Percentiles rank a stretch among this genome's conserved stretches.
These are phyloP conservation scores for Cystobasidium pallidum DNA, from an alignment of 1,284 basidiomycete genomes.

Conservation along the genomic window DNA sequence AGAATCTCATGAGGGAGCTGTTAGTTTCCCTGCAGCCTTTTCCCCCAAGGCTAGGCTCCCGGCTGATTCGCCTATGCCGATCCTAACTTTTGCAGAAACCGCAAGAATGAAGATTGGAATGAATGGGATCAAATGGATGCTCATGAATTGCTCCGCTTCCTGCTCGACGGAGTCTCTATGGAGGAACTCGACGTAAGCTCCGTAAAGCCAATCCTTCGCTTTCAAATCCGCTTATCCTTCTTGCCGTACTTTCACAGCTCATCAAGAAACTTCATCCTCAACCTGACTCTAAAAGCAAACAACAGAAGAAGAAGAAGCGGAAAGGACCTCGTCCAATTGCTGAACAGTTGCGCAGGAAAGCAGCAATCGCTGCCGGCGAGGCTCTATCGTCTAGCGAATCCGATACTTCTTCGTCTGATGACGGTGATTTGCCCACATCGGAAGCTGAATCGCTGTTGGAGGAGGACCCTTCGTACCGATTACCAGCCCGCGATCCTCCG, in stretches of 20 bases:
- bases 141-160: constrained; percentile 84
- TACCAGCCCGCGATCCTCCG: constrained; percentile 51
- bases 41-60: too few species aligned
- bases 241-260: constrained; percentile 60
- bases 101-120: constrained; percentile 80
- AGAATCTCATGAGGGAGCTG: constrained; percentile 40
- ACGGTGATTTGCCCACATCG: constrained; percentile 29
- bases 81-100: constrained; percentile 11
- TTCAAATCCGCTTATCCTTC: not conserved
- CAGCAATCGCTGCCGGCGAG: constrained; percentile 57
- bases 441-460: constrained; percentile 23
- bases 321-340: constrained; percentile 22
- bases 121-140: constrained; percentile 86
- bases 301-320: constrained; percentile 38
- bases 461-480: constrained; percentile 45
- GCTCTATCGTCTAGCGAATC: constrained; percentile 39
- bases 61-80: too few species aligned
- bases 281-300: constrained; percentile 50
- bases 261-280: constrained; percentile 73
- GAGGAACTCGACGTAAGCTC: constrained; percentile 82
- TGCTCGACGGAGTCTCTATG: constrained; percentile 91
- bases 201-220: not conserved
- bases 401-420: not conserved
- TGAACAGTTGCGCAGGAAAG: constrained; percentile 44
- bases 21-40: too few species aligned